Percentiles rank a stretch among this genome's conserved stretches.
These are phyloP conservation scores for Delonix regia DNA, from an alignment of 306 rosid species.

Conservation along the genomic window DNA sequence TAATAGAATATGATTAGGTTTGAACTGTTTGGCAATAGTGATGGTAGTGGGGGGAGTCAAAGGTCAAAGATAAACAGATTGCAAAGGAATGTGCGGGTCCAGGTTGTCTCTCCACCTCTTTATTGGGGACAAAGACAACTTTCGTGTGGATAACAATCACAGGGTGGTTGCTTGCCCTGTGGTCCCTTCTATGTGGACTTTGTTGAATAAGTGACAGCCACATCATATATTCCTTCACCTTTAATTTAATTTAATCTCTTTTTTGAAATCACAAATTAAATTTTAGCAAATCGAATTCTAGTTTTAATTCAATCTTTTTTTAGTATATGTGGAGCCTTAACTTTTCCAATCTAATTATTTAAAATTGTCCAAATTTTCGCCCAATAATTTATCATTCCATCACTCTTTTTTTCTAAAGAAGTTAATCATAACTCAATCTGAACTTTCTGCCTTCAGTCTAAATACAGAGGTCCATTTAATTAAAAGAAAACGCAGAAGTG, in stretches of 20 bases:
- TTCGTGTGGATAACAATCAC: slow-evolving; percentile 62
- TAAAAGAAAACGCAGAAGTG: too few relatives aligned
- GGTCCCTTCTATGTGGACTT: slow-evolving; percentile 45
- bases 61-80: slow-evolving; percentile 76
- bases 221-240: slow-evolving; percentile 26
- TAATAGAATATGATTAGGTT: slow-evolving; percentile 37
- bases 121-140: slow-evolving; percentile 42
- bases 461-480: too few relatives aligned
- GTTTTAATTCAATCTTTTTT: background rate
- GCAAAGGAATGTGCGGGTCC: slow-evolving; percentile 75
- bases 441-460: too few relatives aligned
- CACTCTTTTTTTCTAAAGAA: too few relatives aligned
- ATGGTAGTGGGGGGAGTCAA: slow-evolving; percentile 56
- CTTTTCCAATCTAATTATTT: background rate
- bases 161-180: slow-evolving; percentile 31
- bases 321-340: background rate
- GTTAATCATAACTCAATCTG: background rate
- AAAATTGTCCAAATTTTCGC: background rate
- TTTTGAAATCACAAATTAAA: background rate
- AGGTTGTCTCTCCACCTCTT: slow-evolving; percentile 66
- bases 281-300: background rate
- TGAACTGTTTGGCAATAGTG: slow-evolving; percentile 44
- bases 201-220: slow-evolving; percentile 30
- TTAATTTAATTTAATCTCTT: background rate
- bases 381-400: background rate